Evolutionary conservation across 768 basidiomycete genomes (phyloP), one percentile per base, ranked within the genome.

Genomic region (Agaricus subrufescens): DNA sequence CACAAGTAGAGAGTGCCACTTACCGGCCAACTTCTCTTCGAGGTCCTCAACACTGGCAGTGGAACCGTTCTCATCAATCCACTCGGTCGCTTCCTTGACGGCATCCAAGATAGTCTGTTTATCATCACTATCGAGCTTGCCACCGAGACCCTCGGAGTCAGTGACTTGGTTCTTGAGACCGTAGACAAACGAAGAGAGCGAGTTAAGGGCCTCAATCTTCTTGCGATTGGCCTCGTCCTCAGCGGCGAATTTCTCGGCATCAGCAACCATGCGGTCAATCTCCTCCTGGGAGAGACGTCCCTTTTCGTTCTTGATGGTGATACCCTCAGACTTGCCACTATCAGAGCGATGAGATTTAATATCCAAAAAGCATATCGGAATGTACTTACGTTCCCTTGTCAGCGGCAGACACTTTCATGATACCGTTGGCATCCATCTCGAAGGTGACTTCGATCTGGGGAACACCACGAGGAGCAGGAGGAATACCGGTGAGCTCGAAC

Each of bases 371-470:
- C 3, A 1, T 6, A 34, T 34, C n/a, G 31, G 6, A 34, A 8
- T 2, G 31, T 34, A 80, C 82, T 75, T 67, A 82, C 90, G 92
- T 96, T 70, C 90, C 93, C 89, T 96, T 96, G 71, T 97, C 94
- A 37, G 89, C 80, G 11, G 94, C 95, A 45, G 81, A 80, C 51
- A 98, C 93, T 72, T 92, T 95, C 86, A 97, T 89, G 64, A 96
- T 95, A 78, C 91, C 91, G 70, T 94, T 92, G 66, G 92, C 89
- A 62, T 94, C 94, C 66, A 96, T 89, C 75, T 96, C 94, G 68
- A 98, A 98, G 14, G 89, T 87, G 50, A 98, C 95, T 73, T 98
- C 95, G 53, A 98, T 95, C 62, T 98, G 96, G 66, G 96, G 96
- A 50, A 94, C 91, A 69, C 95, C 95, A 60, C 95, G 92, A 62